Evolutionary conservation across 169 alveolate species (phyloP), one percentile per base, ranked within the genome.

Genomic region (Toxoplasma gondii): DNA sequence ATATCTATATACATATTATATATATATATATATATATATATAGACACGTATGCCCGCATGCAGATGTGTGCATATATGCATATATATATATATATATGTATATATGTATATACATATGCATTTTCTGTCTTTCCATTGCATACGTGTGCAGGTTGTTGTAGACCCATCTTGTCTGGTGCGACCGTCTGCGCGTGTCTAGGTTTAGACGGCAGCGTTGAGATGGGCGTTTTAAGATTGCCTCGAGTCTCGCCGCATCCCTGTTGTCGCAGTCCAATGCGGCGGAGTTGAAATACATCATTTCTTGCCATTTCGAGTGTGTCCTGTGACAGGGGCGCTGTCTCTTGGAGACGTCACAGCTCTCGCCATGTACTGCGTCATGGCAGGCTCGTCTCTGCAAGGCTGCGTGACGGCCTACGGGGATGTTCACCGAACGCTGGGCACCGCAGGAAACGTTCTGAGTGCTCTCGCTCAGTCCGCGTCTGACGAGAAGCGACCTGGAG

Each of bases 331-430:
- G 36, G 92, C 44, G 39, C 43, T 92, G 10, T 64, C 93, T 0
- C 70, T 86, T 5, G 95, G 95, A 38, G 88, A 84, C 27, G 81
- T 92, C 29, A 86, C 78, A 58, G 80, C 95, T 9, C 64, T 92
- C 1, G 92, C 92, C 64, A n/a, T 92, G 82, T 83, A 92, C 88
- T 92, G 92, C 64, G 81, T 87, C 22, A 54, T 92, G 44, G 92
- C 88, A 39, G 95, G 95, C 41, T 67, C 93, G 22, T 84, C 93
- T 27, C 78, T 92, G 49, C 95, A 92, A 70, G 95, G 95, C 74
- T 87, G 92, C 69, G 86, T 67, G 16, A 70, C 95, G 0, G 95
- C 95, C 39, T 92, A 87, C 53, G 67, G 95, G 27, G 95, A 92
- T 38, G 36, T 67, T 24, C 88, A 44, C 41, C 92, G 95, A 24